phyloP scores from a whole-genome alignment of 441 rosid genomes.

The Corymbia calophylla region DNA sequence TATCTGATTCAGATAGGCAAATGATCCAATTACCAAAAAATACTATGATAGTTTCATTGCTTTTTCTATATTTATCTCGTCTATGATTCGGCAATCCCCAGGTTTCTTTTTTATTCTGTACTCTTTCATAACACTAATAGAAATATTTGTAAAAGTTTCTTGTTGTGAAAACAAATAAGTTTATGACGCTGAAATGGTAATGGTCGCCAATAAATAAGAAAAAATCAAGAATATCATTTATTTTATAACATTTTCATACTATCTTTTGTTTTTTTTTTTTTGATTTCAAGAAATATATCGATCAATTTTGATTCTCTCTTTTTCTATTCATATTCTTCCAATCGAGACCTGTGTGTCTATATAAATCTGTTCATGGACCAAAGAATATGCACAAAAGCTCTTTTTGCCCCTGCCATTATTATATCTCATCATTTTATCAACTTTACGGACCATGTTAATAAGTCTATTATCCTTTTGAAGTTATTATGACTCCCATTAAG shows the following conservation, averaged over 20 bases:
- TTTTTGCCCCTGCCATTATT: neutral
- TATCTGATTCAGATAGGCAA: too few relatives aligned
- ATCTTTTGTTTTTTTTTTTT: too few relatives aligned
- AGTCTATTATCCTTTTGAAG: neutral
- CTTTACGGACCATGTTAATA: neutral
- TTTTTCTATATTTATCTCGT: too few relatives aligned
- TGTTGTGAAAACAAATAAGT: neutral
- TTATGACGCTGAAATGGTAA: neutral
- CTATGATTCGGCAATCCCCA: neutral
- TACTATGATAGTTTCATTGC: neutral
- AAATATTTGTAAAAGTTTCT: too few relatives aligned
- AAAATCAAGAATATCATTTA: neutral
- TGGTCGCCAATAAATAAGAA: neutral
- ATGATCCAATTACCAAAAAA: neutral
- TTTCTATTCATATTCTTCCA: neutral
- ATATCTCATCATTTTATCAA: neutral
- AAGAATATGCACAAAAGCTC: neutral
- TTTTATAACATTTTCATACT: neutral
- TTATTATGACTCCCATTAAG: neutral
- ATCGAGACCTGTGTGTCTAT: neutral
- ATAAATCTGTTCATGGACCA: neutral
- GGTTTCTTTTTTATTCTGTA: too few relatives aligned
- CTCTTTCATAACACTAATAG: neutral
- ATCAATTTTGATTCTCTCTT: neutral
- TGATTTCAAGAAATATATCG: neutral